A percentile compares a stretch with the other conserved stretches of the same genome.
Evolutionary conservation across 805 yeast species (phyloP).

Genomic region (Yarrowia sp.): DNA sequence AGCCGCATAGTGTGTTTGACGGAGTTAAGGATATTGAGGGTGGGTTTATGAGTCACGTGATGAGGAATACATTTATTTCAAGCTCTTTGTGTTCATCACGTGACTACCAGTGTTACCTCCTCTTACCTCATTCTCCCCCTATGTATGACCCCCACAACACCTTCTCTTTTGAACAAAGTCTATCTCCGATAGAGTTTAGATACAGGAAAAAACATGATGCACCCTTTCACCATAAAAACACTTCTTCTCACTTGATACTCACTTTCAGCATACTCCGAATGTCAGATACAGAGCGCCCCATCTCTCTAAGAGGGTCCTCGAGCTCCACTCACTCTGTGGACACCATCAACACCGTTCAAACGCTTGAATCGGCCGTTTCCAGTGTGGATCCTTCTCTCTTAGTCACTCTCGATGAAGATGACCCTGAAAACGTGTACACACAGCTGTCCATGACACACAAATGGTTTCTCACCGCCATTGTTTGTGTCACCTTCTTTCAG

Average conservation of each 20-base stretch:
- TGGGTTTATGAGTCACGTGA: too few relatives aligned
- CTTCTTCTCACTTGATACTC: too few relatives aligned
- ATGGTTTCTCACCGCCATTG: slow-evolving; percentile 20
- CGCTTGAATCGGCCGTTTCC: slow-evolving; percentile 1
- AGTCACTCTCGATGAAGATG: slow-evolving; percentile 9
- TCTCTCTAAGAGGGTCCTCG: background rate
- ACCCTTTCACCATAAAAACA: too few relatives aligned
- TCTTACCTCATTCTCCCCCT: too few relatives aligned
- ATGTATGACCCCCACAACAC: too few relatives aligned
- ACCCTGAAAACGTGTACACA: slow-evolving; percentile 23
- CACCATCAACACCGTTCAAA: background rate
- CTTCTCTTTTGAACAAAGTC: too few relatives aligned
- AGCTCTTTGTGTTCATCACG: too few relatives aligned
- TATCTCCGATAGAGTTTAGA: background rate
- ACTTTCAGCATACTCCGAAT: background rate
- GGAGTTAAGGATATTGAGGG: background rate
- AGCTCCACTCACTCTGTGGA: background rate
- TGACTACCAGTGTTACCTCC: too few relatives aligned
- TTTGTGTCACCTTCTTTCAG: slow-evolving; percentile 10
- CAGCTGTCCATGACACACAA: slow-evolving; percentile 15
- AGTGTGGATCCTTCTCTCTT: background rate
- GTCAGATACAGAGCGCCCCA: background rate
- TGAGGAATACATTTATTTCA: too few relatives aligned
- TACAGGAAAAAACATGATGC: background rate
- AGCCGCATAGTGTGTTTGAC: background rate